Percentiles rank a stretch among this genome's conserved stretches.
Evolutionary conservation across 257 asterid genomes (phyloP).

Genomic region (Catharanthus roseus): DNA sequence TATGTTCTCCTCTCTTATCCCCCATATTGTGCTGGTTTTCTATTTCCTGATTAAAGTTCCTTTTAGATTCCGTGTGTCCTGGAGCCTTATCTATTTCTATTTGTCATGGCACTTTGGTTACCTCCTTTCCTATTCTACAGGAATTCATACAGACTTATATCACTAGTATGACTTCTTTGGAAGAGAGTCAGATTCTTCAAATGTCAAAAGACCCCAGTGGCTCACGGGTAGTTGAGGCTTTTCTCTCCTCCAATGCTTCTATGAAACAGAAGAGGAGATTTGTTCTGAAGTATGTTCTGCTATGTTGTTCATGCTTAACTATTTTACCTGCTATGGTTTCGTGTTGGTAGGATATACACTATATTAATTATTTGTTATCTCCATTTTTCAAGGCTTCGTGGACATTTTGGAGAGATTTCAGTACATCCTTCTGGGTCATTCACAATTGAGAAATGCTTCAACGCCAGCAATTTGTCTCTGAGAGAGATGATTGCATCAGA

Average conservation of each 20-base stretch:
- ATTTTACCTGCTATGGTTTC: not conserved
- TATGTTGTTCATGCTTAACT: slow-evolving; percentile 13
- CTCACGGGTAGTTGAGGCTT: slow-evolving; percentile 86
- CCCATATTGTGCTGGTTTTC: too few relatives aligned
- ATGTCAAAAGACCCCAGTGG: slow-evolving; percentile 77
- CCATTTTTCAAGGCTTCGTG: slow-evolving; percentile 54
- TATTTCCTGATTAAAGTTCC: not conserved
- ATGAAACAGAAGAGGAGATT: slow-evolving; percentile 72
- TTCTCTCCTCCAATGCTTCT: slow-evolving; percentile 63
- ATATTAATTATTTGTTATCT: not conserved
- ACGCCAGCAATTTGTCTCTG: slow-evolving; percentile 51
- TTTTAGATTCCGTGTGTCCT: not conserved
- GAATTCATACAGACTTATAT: slow-evolving; percentile 58
- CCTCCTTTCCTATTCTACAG: slow-evolving; percentile 28
- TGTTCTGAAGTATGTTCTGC: slow-evolving; percentile 54
- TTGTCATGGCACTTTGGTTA: slow-evolving; percentile 5
- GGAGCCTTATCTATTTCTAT: not conserved
- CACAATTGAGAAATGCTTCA: slow-evolving; percentile 81
- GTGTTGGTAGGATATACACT: slow-evolving; percentile 1
- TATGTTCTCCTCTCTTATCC: slow-evolving; percentile 9
- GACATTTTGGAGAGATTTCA: slow-evolving; percentile 91
- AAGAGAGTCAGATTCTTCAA: slow-evolving; percentile 54
- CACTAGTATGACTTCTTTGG: slow-evolving; percentile 67
- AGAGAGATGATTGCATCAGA: slow-evolving; percentile 84
- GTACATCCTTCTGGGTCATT: slow-evolving; percentile 73